Conservation (phyloP, 176 grass and related monocot species). For the Triticum urartu region DNA sequence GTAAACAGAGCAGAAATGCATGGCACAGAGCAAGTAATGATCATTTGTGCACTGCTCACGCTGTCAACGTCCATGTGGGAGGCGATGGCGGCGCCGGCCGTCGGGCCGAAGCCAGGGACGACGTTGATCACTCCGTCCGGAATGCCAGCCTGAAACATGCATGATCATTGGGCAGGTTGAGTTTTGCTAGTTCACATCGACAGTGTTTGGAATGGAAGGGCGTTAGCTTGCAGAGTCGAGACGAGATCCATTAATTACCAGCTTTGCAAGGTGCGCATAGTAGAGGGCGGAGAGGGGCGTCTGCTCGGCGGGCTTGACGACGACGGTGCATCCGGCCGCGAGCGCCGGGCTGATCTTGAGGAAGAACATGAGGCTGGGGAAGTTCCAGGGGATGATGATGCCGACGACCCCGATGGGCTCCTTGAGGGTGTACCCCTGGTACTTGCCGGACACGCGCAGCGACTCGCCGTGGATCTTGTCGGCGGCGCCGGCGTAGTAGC, state of each 20-base stretch:
- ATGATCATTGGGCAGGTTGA: too few relatives aligned
- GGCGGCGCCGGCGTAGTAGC: conserved; percentile 95
- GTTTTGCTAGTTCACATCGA: too few relatives aligned
- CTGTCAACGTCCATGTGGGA: conserved; percentile 88
- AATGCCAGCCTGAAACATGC: conserved; percentile 49
- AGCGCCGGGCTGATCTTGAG: conserved; percentile 72
- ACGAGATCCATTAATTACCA: conserved; percentile 1
- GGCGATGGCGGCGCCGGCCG: conserved; percentile 58
- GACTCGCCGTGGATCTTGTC: conserved; percentile 92
- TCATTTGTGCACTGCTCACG: conserved; percentile 21
- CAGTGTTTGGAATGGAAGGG: too few relatives aligned
- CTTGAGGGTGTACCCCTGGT: conserved; percentile 81
- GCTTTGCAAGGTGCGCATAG: conserved; percentile 72
- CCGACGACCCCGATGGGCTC: conserved; percentile 85
- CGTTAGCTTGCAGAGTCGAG: too few relatives aligned
- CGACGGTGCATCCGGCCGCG: conserved; percentile 79
- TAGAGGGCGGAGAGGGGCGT: conserved; percentile 73
- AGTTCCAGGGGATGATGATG: conserved; percentile 89
- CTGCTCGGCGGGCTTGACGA: conserved; percentile 95
- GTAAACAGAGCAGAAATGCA: not conserved
- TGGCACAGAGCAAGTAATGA: not conserved
- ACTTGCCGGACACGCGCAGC: conserved; percentile 46
- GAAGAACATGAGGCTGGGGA: conserved; percentile 82
- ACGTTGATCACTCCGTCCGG: conserved; percentile 86
- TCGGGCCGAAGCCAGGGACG: conserved; percentile 63